Conservation (phyloP, 805 yeast species). For the Gaillardinia entomophila region DNA sequence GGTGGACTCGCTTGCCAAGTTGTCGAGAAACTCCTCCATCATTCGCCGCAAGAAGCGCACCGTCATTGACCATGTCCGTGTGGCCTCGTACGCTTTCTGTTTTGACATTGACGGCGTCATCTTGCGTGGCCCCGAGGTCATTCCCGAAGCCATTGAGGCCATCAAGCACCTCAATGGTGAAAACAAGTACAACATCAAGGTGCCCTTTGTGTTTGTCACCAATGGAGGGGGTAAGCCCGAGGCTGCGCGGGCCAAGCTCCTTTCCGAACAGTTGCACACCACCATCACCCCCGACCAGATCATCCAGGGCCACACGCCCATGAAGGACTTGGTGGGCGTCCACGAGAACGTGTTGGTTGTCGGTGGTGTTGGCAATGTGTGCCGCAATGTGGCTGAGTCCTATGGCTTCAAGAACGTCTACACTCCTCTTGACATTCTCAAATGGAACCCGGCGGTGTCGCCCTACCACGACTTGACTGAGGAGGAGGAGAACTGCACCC, state of each 20-base stretch:
- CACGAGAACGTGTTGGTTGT: constrained; percentile 76
- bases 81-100: constrained; percentile 83
- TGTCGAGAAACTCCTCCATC: constrained; percentile 41
- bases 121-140: constrained; percentile 76
- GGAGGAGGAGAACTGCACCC: constrained; percentile 54
- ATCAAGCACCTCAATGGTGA: constrained; percentile 68
- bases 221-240: constrained; percentile 93
- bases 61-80: constrained; percentile 63
- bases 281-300: constrained; percentile 71
- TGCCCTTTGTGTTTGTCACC: constrained; percentile 81
- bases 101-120: constrained; percentile 93
- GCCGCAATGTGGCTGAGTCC: constrained; percentile 74
- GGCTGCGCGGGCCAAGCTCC: constrained; percentile 62
- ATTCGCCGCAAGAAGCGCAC: constrained; percentile 43
- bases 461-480: constrained; percentile 78
- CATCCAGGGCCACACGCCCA: constrained; percentile 92
- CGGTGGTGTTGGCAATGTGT: constrained; percentile 83
- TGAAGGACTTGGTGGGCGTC: constrained; percentile 69
- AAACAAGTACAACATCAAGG: constrained; percentile 69
- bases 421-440: constrained; percentile 76
- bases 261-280: constrained; percentile 54
- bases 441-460: constrained; percentile 81
- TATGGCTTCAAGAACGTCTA: constrained; percentile 82
- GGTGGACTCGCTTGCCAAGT: constrained; percentile 40
- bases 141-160: constrained; percentile 76